These are phyloP conservation scores for Staphylotrichum longicolle DNA, from an alignment of 495 filamentous ascomycete genomes.

Conservation along the genomic window DNA sequence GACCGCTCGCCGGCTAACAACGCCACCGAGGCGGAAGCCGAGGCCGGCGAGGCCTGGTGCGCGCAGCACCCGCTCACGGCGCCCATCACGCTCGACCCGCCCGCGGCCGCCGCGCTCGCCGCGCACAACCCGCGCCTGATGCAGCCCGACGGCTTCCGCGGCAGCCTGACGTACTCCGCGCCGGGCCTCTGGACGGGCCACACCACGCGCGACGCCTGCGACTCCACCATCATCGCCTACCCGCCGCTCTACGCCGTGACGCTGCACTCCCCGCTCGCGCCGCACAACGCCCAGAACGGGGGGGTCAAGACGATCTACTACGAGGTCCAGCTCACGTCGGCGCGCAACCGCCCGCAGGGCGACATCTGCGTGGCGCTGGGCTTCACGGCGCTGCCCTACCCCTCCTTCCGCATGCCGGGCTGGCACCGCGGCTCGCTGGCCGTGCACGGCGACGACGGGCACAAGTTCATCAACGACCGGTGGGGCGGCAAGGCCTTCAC, in stretches of 20 bases:
- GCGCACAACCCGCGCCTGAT: constrained; percentile 39
- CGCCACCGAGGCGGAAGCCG: constrained; percentile 64
- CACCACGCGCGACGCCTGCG: constrained; percentile 37
- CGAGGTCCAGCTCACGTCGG: constrained; percentile 60
- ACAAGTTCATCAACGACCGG: constrained; percentile 80
- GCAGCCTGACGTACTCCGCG: constrained; percentile 32
- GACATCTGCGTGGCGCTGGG: constrained; percentile 72
- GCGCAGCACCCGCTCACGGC: constrained; percentile 57
- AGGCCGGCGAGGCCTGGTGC: constrained; percentile 73
- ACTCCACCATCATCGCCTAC: constrained; percentile 60
- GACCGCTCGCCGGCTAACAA: constrained; percentile 70
- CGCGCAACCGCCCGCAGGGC: constrained; percentile 30
- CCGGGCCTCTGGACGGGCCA: constrained; percentile 47
- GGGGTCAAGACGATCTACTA: constrained; percentile 67
- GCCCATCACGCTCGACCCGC: constrained; percentile 53
- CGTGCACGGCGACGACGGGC: constrained; percentile 88
- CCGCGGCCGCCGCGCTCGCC: constrained; percentile 32
- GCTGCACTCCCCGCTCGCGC: constrained; percentile 61
- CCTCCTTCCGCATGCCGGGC: constrained; percentile 80
- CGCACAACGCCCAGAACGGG: constrained; percentile 20
- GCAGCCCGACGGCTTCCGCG: constrained; percentile 35
- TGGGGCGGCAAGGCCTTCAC: constrained; percentile 78
- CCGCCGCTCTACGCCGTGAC: constrained; percentile 74
- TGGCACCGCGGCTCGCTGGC: constrained; percentile 87
- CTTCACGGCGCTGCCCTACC: constrained; percentile 78